These are phyloP conservation scores for Apium graveolens DNA, from an alignment of 129 eudicot genomes.

Conservation along the genomic window DNA sequence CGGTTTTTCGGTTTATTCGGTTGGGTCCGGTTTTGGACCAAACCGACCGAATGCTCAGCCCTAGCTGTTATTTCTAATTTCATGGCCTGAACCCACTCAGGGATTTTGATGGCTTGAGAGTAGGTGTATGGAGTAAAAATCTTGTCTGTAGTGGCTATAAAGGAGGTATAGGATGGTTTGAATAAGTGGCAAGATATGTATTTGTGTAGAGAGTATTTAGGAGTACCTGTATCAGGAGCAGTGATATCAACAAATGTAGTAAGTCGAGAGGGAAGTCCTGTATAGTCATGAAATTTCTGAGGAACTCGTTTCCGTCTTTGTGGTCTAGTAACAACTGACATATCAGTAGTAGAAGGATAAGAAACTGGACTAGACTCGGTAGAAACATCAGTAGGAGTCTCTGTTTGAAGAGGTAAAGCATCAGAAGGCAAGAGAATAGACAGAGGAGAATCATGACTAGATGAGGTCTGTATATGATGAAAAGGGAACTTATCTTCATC, in stretches of 20 bases:
- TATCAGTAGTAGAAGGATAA: too few species aligned
- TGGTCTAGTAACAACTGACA: background rate
- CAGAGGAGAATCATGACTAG: too few species aligned
- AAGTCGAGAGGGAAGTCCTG: background rate
- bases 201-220: too few species aligned
- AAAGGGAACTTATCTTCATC: background rate
- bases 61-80: background rate
- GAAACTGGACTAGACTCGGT: too few species aligned
- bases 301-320: background rate
- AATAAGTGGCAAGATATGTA: background rate
- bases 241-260: background rate
- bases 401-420: too few species aligned
- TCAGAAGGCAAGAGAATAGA: background rate
- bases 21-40: too few species aligned
- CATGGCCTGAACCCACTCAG: background rate
- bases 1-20: too few species aligned
- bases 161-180: background rate
- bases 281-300: background rate
- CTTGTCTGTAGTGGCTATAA: too few species aligned
- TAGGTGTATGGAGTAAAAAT: background rate
- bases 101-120: background rate
- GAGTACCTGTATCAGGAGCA: background rate
- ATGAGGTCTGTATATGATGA: rapidly evolving
- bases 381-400: too few species aligned
- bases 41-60: too few species aligned